Percentiles rank a stretch among this genome's conserved stretches.
phyloP scores from a whole-genome alignment of 441 rosid genomes.

The Populus hybrid region DNA sequence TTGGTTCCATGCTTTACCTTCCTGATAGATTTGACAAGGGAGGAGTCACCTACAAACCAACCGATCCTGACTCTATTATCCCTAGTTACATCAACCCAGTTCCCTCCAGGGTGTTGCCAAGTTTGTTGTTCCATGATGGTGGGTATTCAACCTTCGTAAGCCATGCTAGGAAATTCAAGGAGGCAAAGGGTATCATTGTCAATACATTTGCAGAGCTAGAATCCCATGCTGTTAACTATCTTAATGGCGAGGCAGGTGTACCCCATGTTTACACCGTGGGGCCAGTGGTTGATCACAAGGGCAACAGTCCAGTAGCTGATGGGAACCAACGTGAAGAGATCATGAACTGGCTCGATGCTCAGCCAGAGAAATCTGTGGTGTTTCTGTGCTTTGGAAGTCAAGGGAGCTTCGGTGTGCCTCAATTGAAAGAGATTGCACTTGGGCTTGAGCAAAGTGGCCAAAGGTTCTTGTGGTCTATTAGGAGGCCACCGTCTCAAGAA shows the following conservation, averaged over 20 bases:
- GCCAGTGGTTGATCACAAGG: slow-evolving; percentile 22
- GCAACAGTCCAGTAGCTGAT: background rate
- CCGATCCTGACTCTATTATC: slow-evolving; percentile 23
- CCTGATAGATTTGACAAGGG: slow-evolving; percentile 7
- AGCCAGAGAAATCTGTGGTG: slow-evolving; percentile 36
- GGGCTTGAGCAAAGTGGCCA: slow-evolving; percentile 20
- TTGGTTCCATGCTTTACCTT: slow-evolving; percentile 26
- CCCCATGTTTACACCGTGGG: slow-evolving; percentile 10
- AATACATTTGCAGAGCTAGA: slow-evolving; percentile 53
- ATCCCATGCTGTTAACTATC: slow-evolving; percentile 26
- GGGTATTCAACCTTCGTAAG: background rate
- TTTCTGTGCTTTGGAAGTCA: slow-evolving; percentile 56
- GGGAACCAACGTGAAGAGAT: slow-evolving; percentile 7
- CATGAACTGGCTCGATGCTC: slow-evolving; percentile 40
- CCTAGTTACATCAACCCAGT: slow-evolving; percentile 37
- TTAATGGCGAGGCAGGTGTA: slow-evolving; percentile 17
- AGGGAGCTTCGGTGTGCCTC: slow-evolving; percentile 32
- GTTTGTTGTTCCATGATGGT: slow-evolving; percentile 4
- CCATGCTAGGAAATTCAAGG: slow-evolving; percentile 14
- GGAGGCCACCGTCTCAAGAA: background rate
- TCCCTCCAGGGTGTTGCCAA: slow-evolving; percentile 38
- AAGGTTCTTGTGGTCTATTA: slow-evolving; percentile 14
- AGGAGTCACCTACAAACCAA: slow-evolving; percentile 20
- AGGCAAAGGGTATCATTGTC: slow-evolving; percentile 45
- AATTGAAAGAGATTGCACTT: slow-evolving; percentile 17